Conservation (phyloP, 176 grass and related monocot species). For the Carex parvula region DNA sequence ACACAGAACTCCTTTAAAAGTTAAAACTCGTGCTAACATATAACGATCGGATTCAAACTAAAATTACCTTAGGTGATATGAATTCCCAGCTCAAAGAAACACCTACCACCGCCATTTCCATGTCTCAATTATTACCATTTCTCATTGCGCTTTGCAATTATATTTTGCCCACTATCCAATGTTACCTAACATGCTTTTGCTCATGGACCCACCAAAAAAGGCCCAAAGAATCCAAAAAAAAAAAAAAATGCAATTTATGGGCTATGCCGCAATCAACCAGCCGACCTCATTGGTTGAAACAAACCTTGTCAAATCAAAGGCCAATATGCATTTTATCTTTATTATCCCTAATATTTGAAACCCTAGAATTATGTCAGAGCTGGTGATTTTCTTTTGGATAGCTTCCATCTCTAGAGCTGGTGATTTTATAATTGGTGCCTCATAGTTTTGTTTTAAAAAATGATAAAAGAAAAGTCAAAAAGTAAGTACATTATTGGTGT, state of each 20-base stretch:
- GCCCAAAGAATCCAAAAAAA: slow-evolving; percentile 14
- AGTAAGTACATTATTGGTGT: not conserved
- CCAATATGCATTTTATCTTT: not conserved
- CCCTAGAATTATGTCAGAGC: not conserved
- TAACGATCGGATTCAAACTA: too few species aligned
- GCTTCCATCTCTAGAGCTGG: not conserved
- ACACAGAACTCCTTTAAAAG: too few species aligned
- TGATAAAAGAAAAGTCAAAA: slow-evolving; percentile 14
- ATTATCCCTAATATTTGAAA: not conserved
- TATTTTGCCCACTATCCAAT: not conserved
- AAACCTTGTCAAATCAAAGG: not conserved
- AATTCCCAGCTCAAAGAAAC: not conserved
- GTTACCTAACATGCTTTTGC: slow-evolving; percentile 19
- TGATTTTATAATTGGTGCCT: not conserved
- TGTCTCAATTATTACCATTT: not conserved
- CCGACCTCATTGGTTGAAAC: slow-evolving; percentile 14
- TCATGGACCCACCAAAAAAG: slow-evolving; percentile 4
- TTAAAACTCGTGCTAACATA: too few species aligned
- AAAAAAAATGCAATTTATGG: slow-evolving; percentile 10
- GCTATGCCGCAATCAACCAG: slow-evolving; percentile 19
- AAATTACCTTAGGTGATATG: too few species aligned
- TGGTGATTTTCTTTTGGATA: not conserved
- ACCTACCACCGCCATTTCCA: not conserved
- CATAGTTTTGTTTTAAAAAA: not conserved
- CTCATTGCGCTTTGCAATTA: slow-evolving; percentile 5